phyloP scores from a whole-genome alignment of 2,329 filamentous ascomycete genomes.

The Aspergillus alliaceus region DNA sequence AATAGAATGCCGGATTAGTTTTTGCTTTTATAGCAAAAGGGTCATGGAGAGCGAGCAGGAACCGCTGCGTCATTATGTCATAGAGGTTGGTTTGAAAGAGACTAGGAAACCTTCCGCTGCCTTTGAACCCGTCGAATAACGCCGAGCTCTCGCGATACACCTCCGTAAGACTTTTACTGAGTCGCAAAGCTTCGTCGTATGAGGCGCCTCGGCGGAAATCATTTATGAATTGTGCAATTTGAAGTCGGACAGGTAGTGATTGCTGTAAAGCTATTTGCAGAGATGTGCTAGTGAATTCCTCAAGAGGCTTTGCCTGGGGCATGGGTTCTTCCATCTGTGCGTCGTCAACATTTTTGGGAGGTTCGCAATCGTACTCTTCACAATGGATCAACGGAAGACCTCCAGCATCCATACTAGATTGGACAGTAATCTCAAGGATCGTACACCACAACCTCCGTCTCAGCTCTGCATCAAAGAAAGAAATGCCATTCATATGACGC shows the following conservation, averaged over 20 bases:
- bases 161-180: background rate
- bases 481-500: background rate
- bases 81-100: constrained; percentile 6
- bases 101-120: background rate
- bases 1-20: background rate
- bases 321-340: background rate
- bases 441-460: constrained; percentile 31
- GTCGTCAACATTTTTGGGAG: constrained; percentile 2
- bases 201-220: background rate
- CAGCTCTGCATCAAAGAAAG: constrained; percentile 25
- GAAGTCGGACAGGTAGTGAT: background rate
- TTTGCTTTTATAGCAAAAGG: constrained; percentile 5
- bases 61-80: constrained; percentile 6
- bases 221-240: background rate
- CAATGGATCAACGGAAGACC: constrained; percentile 16
- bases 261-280: background rate
- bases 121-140: background rate
- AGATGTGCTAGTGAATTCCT: background rate
- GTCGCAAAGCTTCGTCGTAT: background rate
- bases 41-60: constrained; percentile 7
- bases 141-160: background rate
- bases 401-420: constrained; percentile 23
- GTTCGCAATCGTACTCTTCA: constrained; percentile 17
- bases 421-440: constrained; percentile 29
- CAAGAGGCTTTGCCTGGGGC: background rate